Base-by-base conservation (phyloP, 139 green algal species). In the Penium margaritaceum region DNA sequence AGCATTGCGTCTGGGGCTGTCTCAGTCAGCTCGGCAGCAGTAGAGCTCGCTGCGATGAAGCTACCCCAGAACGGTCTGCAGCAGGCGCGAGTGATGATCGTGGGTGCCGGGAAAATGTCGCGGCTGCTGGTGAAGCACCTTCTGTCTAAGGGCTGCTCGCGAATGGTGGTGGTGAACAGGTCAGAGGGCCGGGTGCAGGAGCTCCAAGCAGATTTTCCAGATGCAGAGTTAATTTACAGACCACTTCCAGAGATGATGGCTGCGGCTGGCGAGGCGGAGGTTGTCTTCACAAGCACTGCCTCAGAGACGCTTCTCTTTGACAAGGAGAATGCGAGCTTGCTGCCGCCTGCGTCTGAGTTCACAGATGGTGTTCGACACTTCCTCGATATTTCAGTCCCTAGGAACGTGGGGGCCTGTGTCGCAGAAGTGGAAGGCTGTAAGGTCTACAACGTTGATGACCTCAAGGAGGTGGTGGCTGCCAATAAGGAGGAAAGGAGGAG, bases 391-490 rank as follows among this genome's bases (percentile, higher is more conserved):
- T 90, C 84, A 2, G 95, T 99, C 67, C 95, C 95, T 0, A 86
- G 95, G 67, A 99, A 99, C 85, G 91, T 99, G 36, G 89, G 83
- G 0, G 70, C 85, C 34, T 84, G 89, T 66, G 84, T 99, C 47
- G 90, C 82, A 33, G 85, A 91, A 70, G 70, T 89, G 15, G 74
- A 83, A 32, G 41, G 57, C 4, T 78, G 80, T 34, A 84, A 88
- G 46, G 91, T 97, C 36, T 99, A 95, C 89, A 99, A 99, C 82
- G 95, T 99, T 35, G 95, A 99, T 69, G 94, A 99, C 87, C 80
- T 99, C 32, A 95, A 95, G 85, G 95, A 97, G 86, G 92, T 98
- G 30, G 94, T 98, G 30, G 88, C 87, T 12, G 89, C 85, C 55
- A 98, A 99, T 86, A 97, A 96, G 85, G 89, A 92, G 74, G 90